Base-by-base conservation (phyloP, 1,139 yeast genomes). In the Candida sanyaensis region DNA sequence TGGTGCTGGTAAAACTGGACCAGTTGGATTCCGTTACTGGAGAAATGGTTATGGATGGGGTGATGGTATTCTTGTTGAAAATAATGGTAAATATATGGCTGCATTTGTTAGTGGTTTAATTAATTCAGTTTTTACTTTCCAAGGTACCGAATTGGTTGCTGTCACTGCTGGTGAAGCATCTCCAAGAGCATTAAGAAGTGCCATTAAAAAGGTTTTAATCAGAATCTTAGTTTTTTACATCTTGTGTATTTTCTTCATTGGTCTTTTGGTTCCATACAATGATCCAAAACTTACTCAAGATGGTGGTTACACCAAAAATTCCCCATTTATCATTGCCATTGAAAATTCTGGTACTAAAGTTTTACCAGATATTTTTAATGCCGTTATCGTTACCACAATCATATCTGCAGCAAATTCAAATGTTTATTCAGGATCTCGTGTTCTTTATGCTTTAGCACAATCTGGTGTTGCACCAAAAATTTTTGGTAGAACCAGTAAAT, bases 41-140 rank as follows among this genome's bases (percentile, higher is more conserved):
- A 83, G 92, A 67, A 71, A 90, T 61, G 97, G 97, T 4, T 97
- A 97, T 46, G 85, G 97, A 1, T 89, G 80, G 84, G 91, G 88
- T 53, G 77, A 84, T 8, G 90, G 89, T 40, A 69, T 75, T 49
- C 58, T 65, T 39, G 69, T 75, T 17, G 68, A 71, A 28, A 49
- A 57, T 33, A n/a, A 40, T 21, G 42, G 42, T 9, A 65, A 69
- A 36, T 73, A 77, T 59, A 77, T 83, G 28, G 87, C 75, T 47
- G 73, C 83, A 55, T 84, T 85, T 59, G 78, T 73, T 63, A 73
- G 84, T 55, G 71, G 83, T 51, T 65, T 86, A 57, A 80, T 86
- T 52, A 78, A 77, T 52, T 85, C 92, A 36, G 89, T 89, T 54
- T 90, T 90, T 71, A 86, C 96, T 40, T 86, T 87, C 57, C 80